Evolutionary conservation across 768 basidiomycete species (phyloP).

Genomic region (Chalciporus piperatus): DNA sequence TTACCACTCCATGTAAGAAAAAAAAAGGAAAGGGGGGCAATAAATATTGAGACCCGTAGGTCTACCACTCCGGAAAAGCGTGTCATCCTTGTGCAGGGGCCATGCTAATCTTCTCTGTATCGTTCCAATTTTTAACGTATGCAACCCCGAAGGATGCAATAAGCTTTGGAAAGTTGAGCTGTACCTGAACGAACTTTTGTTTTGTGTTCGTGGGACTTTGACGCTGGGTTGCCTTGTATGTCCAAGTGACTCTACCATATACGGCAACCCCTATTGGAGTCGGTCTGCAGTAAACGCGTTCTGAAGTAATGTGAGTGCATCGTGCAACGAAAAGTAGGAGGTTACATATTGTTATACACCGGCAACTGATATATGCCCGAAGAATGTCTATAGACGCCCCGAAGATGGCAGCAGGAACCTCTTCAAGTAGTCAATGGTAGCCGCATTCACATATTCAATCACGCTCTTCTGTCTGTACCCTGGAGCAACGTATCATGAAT

Average conservation of each 20-base stretch:
- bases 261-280: too few species aligned
- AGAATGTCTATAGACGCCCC: constrained; percentile 4
- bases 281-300: too few species aligned
- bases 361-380: background rate
- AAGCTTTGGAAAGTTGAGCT: background rate
- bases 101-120: constrained; percentile 99
- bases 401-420: constrained; percentile 28
- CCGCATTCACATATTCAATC: constrained; percentile 41
- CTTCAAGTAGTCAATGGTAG: constrained; percentile 38
- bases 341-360: background rate
- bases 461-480: constrained; percentile 44
- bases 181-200: background rate
- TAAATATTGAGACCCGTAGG: constrained; percentile 44
- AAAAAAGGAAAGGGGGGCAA: constrained; percentile 17
- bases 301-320: too few species aligned
- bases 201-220: too few species aligned
- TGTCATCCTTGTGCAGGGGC: constrained; percentile 99
- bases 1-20: too few species aligned
- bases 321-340: too few species aligned
- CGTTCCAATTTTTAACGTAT: constrained; percentile 95
- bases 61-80: constrained; percentile 92
- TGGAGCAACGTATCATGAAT: constrained; percentile 14
- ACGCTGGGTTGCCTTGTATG: too few species aligned
- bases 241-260: too few species aligned
- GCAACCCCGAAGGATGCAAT: constrained; percentile 80